Percentiles rank a stretch among this genome's conserved stretches.
phyloP scores from a whole-genome alignment of 768 basidiomycete species.

The Hemileccinum rubropunctum region DNA sequence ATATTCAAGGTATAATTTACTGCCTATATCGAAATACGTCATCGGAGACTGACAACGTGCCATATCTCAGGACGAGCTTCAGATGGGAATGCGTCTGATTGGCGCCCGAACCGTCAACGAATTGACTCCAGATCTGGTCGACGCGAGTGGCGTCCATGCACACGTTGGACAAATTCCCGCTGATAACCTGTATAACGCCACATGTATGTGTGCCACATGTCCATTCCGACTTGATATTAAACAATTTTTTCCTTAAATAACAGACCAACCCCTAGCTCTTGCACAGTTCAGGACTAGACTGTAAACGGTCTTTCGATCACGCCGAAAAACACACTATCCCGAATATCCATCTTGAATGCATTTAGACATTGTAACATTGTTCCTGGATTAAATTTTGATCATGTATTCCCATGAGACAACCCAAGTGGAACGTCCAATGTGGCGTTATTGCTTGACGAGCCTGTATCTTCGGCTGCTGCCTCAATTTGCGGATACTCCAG shows the following conservation, averaged over 20 bases:
- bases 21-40: conserved; percentile 38
- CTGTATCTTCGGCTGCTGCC: too few species aligned
- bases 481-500: too few species aligned
- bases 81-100: conserved; percentile 93
- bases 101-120: conserved; percentile 79
- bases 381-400: neutral
- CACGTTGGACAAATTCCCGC: conserved; percentile 28
- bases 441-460: too few species aligned
- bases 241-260: neutral
- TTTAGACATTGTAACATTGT: neutral
- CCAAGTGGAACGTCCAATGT: too few species aligned
- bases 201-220: conserved; percentile 25
- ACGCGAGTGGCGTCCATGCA: conserved; percentile 46
- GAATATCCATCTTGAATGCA: neutral
- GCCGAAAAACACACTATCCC: neutral
- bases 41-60: conserved; percentile 47
- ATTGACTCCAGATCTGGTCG: conserved; percentile 82
- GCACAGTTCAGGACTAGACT: conserved; percentile 25
- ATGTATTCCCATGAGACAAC: too few species aligned
- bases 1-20: conserved; percentile 57
- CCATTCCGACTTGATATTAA: neutral
- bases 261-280: conserved; percentile 31
- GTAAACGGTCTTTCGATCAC: conserved; percentile 2
- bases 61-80: conserved; percentile 80
- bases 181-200: conserved; percentile 31